Percentiles rank a stretch among this genome's conserved stretches.
Evolutionary conservation across 2,329 filamentous ascomycete genomes (phyloP).

Genomic region (Mycosphaerelloides madeirae): DNA sequence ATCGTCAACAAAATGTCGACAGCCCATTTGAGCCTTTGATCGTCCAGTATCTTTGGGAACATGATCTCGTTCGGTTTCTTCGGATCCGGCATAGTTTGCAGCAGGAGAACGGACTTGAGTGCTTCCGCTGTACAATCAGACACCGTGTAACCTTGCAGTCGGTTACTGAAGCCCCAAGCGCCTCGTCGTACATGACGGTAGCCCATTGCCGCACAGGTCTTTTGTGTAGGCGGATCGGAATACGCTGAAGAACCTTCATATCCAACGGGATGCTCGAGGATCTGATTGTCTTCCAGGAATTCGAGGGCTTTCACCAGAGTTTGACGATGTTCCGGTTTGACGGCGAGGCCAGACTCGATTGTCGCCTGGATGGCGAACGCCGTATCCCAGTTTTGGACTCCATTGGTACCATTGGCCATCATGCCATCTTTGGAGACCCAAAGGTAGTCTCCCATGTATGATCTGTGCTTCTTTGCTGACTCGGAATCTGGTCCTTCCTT

Average conservation of each 20-base stretch:
- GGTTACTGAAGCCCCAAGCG: slow-evolving; percentile 93
- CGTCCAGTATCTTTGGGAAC: slow-evolving; percentile 69
- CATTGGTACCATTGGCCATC: slow-evolving; percentile 93
- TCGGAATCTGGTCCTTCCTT: slow-evolving; percentile 71
- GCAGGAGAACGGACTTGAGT: slow-evolving; percentile 75
- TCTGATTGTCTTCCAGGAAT: slow-evolving; percentile 88
- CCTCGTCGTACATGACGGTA: slow-evolving; percentile 91
- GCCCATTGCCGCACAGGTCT: slow-evolving; percentile 25
- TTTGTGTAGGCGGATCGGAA: slow-evolving; percentile 29
- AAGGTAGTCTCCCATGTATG: slow-evolving; percentile 77
- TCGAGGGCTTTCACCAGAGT: slow-evolving; percentile 79
- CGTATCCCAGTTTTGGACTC: slow-evolving; percentile 97
- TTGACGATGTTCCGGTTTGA: slow-evolving; percentile 69
- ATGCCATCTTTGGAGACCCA: slow-evolving; percentile 93
- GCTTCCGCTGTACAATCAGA: slow-evolving; percentile 93
- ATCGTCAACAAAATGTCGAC: slow-evolving; percentile 88
- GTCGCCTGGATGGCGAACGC: slow-evolving; percentile 81
- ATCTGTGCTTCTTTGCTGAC: slow-evolving; percentile 70
- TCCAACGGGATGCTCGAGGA: slow-evolving; percentile 74
- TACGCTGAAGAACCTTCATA: slow-evolving; percentile 58
- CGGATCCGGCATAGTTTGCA: slow-evolving; percentile 67
- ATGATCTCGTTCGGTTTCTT: slow-evolving; percentile 16
- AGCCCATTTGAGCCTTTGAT: slow-evolving; percentile 76
- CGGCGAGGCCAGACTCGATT: slow-evolving; percentile 71
- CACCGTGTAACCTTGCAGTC: slow-evolving; percentile 87